Conservation (phyloP, 768 basidiomycete genomes). For the Tylopilus plumbeoviolaceoides region DNA sequence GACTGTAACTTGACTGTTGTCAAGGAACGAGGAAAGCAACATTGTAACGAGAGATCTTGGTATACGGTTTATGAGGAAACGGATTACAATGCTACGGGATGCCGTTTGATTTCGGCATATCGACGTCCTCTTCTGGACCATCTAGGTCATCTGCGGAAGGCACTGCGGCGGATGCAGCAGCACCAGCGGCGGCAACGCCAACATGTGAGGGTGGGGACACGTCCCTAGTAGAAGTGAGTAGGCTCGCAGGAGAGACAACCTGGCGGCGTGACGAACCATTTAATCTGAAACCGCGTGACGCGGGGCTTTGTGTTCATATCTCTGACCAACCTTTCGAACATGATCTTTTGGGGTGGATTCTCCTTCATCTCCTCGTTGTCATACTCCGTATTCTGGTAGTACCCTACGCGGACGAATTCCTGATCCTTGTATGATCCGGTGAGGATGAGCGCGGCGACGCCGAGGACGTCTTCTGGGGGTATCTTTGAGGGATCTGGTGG, state of each 20-base stretch:
- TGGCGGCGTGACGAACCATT: slow-evolving; percentile 75
- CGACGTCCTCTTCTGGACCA: slow-evolving; percentile 32
- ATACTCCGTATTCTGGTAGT: slow-evolving; percentile 99
- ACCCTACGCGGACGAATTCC: slow-evolving; percentile 98
- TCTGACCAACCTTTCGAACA: slow-evolving; percentile 76
- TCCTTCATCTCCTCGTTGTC: slow-evolving; percentile 91
- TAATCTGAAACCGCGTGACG: slow-evolving; percentile 90
- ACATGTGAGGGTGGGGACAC: slow-evolving; percentile 46
- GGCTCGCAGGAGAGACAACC: background rate
- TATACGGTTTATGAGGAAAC: slow-evolving; percentile 13
- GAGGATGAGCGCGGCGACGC: slow-evolving; percentile 94
- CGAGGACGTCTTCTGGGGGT: slow-evolving; percentile 85
- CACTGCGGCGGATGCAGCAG: slow-evolving; percentile 68
- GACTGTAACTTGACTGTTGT: slow-evolving; percentile 10
- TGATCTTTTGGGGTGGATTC: slow-evolving; percentile 59
- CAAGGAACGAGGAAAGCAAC: slow-evolving; percentile 1
- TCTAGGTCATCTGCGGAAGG: slow-evolving; percentile 70
- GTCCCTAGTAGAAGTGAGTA: slow-evolving; percentile 46
- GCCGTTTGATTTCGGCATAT: slow-evolving; percentile 23
- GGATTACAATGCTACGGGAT: slow-evolving; percentile 10
- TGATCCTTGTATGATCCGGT: slow-evolving; percentile 96
- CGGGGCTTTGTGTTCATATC: slow-evolving; percentile 90
- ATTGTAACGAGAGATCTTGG: slow-evolving; percentile 8
- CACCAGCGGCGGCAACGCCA: slow-evolving; percentile 46
- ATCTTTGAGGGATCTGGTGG: slow-evolving; percentile 83